Evolutionary conservation across 805 yeast species (phyloP), one percentile per base, ranked within the genome.

Genomic region (Candida krabiensis): DNA sequence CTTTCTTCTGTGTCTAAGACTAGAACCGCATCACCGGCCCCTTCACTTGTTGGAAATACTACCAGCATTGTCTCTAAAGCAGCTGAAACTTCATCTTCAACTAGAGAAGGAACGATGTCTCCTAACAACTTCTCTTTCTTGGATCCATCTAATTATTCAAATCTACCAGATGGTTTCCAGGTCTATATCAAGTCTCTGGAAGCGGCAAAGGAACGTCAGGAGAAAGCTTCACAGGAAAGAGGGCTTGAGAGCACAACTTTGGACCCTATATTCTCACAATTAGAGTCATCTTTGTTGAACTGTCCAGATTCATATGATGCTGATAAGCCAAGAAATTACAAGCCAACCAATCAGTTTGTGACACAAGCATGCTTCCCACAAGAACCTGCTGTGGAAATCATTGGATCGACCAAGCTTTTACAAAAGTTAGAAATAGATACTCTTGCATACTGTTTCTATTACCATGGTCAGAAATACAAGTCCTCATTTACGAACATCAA

Each of bases 261-360:
- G 43, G 70, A 70, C 19, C 58, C 75, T 2, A 79, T 86, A 17
- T 66, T 75, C 34, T 71, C 72, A 41, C 67, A 77, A 50, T 68
- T 91, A 48, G 95, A 87, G 57, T 75, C 84, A 1, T 89, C 97
- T 3, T 69, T 87, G 42, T 68, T 86, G 50, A 85, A 86, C 53
- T 88, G 97, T 59, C 98, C 99, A 0, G 98, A 93, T 63, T 86
- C 98, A 1, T 75, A 81, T 41, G 95, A 91, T 58, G 83, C 95
- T 2, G 97, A 91, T 53, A 77, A 71, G 50, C 96, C 97, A 13
- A 76, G 83, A 44, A 60, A 57, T 28, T 81, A 88, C 58, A 77
- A 75, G 33, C 91, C 97, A 5, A 73, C 76, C 16, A 79, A 80
- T 49, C 95, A 95, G 37, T 95, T 85, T 56, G 96, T 96, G 19